These are phyloP conservation scores for Rhizopogon roseolus DNA, from an alignment of 768 basidiomycete genomes.

Conservation along the genomic window DNA sequence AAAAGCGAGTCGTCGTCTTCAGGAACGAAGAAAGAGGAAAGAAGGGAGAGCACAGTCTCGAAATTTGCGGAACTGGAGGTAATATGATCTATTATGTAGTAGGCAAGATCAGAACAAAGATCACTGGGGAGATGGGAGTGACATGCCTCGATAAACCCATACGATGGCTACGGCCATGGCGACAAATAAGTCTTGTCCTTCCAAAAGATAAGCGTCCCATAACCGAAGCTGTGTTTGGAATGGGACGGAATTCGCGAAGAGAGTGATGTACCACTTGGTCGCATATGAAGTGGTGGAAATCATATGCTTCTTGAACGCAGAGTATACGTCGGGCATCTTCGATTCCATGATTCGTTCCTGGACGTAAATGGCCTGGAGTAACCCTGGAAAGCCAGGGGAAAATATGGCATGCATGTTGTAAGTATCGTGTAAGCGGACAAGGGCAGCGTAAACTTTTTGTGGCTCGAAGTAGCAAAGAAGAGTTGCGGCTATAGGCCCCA, in stretches of 20 bases:
- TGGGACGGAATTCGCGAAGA: slow-evolving; percentile 93
- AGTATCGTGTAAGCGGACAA: slow-evolving; percentile 85
- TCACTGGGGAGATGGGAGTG: neutral
- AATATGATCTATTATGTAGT: slow-evolving; percentile 69
- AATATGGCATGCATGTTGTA: slow-evolving; percentile 89
- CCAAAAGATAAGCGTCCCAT: slow-evolving; percentile 92
- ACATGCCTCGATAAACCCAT: slow-evolving; percentile 84
- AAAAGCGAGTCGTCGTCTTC: slow-evolving; percentile 84
- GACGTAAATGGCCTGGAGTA: slow-evolving; percentile 93
- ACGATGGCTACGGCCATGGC: slow-evolving; percentile 83
- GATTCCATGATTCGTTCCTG: slow-evolving; percentile 86
- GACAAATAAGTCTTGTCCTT: slow-evolving; percentile 86
- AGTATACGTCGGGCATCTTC: slow-evolving; percentile 87
- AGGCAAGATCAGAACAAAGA: slow-evolving; percentile 2
- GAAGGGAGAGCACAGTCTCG: slow-evolving; percentile 84
- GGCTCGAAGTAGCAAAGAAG: slow-evolving; percentile 92
- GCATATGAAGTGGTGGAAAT: slow-evolving; percentile 94
- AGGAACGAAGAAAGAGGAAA: slow-evolving; percentile 94
- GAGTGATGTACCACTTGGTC: slow-evolving; percentile 99
- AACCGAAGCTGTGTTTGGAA: slow-evolving; percentile 92
- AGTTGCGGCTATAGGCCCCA: slow-evolving; percentile 96
- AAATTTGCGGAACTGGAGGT: slow-evolving; percentile 76
- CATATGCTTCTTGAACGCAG: slow-evolving; percentile 81
- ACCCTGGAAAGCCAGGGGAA: slow-evolving; percentile 90
- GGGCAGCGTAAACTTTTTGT: slow-evolving; percentile 77